Evolutionary conservation across 2,329 filamentous ascomycete genomes (phyloP).

Genomic region (Scolecobasidium constrictum): DNA sequence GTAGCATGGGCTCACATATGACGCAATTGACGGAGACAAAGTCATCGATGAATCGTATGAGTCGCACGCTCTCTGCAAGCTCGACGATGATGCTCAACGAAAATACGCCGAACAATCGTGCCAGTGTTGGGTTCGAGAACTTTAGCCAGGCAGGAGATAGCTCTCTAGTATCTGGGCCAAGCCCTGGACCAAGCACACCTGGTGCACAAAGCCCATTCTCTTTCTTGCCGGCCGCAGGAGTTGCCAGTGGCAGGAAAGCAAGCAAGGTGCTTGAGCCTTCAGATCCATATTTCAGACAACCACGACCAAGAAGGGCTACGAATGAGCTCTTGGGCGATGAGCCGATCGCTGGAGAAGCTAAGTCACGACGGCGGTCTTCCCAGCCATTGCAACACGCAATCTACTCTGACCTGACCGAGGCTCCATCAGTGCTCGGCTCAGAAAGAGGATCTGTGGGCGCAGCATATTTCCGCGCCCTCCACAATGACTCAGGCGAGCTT

Average conservation of each 20-base stretch:
- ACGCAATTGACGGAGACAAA: constrained; percentile 5
- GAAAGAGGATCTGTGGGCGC: constrained; percentile 24
- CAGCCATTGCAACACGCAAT: not conserved
- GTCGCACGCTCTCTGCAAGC: constrained; percentile 50
- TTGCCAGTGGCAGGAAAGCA: constrained; percentile 19
- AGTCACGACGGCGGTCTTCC: not conserved
- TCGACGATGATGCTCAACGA: constrained; percentile 49
- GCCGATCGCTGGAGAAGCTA: not conserved
- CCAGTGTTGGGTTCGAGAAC: constrained; percentile 43
- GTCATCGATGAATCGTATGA: constrained; percentile 11
- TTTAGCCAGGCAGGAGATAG: constrained; percentile 28
- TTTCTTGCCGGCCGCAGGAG: constrained; percentile 45
- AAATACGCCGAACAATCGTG: constrained; percentile 26
- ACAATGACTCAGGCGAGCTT: constrained; percentile 25
- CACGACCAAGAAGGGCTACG: constrained; percentile 57
- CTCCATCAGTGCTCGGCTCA: constrained; percentile 17
- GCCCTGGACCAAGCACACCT: constrained; percentile 59
- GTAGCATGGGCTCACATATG: constrained; percentile 19
- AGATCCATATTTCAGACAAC: constrained; percentile 84
- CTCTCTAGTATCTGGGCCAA: constrained; percentile 47
- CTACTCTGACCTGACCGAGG: not conserved
- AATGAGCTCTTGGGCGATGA: constrained; percentile 29
- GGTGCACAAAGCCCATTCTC: constrained; percentile 62
- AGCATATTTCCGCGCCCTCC: constrained; percentile 40
- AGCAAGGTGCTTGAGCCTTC: constrained; percentile 25